Base-by-base conservation (phyloP, 306 rosid species). In the Erythrophleum fordii region DNA sequence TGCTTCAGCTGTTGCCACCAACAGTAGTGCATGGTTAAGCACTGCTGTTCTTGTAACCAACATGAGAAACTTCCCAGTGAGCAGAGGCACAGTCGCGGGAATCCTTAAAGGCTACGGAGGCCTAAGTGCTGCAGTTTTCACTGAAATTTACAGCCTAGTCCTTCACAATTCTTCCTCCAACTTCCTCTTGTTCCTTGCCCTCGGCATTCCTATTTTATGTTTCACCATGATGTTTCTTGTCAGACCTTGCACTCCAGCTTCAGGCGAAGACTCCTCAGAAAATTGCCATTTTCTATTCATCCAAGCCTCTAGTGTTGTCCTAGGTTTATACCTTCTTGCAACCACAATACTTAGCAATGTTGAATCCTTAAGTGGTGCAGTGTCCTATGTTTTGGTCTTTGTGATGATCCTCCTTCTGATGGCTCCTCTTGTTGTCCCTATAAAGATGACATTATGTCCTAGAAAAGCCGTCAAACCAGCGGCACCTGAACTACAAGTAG, bases 1-100 rank as follows among this genome's bases (percentile, higher is more conserved):
- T 87, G 92, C 91, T 20, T 89, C 90, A 14, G 83, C 80, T 42
- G 80, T 87, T 45, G 97, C 91, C 72, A 84, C 94, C 64, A 93
- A 93, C 81, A 91, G 97, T 71, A 75, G 86, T 75, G 93, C 97
- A 20, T 93, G 97, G 97, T 82, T 93, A 70, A 25, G 78, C 49
- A 93, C 97, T 14, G 94, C 89, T 49, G 69, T 93, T 53, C 87
- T 93, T 68, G 97, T 93, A 11, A 91, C 97, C 80, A 93, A 91
- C 78, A 93, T 93, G 97, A 89, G 97, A 77, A 93, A 91, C 82
- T 91, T 93, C 83, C 97, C 97, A 34, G 59, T 76, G 9, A 93
- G 70, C 26, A 87, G 97, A 72, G 97, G 97, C 71, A 85, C 91
- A 0, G 97, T 93, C 60, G 97, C 94, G 0, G 96, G 94, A 64